phyloP scores from a whole-genome alignment of 2,329 filamentous ascomycete species.

The Trichoderma pleuroti region DNA sequence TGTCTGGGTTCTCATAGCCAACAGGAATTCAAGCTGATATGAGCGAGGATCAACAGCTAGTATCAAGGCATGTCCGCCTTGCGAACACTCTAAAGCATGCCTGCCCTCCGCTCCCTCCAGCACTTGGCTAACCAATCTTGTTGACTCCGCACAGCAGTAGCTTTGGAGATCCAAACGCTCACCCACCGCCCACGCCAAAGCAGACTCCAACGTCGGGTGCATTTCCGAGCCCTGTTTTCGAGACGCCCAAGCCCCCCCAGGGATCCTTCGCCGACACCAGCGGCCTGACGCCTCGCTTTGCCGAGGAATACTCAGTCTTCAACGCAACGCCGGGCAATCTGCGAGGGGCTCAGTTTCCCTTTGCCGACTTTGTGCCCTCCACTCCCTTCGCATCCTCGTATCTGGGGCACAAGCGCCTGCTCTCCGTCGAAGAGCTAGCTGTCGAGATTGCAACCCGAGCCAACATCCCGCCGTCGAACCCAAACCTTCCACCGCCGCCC shows the following conservation, averaged over 20 bases:
- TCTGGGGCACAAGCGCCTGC: constrained; percentile 45
- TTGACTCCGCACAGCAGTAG: constrained; percentile 35
- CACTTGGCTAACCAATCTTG: constrained; percentile 7
- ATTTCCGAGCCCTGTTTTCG: constrained; percentile 54
- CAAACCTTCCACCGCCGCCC: constrained; percentile 53
- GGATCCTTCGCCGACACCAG: constrained; percentile 47
- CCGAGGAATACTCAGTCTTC: constrained; percentile 64
- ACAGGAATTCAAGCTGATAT: constrained; percentile 49
- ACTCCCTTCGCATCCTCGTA: constrained; percentile 31
- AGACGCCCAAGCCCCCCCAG: constrained; percentile 52
- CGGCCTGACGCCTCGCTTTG: constrained; percentile 59
- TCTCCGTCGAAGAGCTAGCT: constrained; percentile 49
- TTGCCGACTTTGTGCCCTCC: constrained; percentile 43
- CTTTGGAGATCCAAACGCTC: constrained; percentile 62
- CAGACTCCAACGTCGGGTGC: constrained; percentile 53
- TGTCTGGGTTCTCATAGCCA: constrained; percentile 19
- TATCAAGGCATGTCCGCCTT: constrained; percentile 46
- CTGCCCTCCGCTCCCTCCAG: constrained; percentile 13
- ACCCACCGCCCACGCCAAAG: constrained; percentile 55
- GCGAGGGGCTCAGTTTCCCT: constrained; percentile 43
- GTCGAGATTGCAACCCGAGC: constrained; percentile 58
- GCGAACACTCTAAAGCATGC: constrained; percentile 19
- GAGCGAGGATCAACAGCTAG: constrained; percentile 57
- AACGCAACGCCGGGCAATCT: constrained; percentile 61
- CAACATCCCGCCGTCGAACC: constrained; percentile 55